Evolutionary conservation across 306 rosid genomes (phyloP).

Genomic region (Lathyrus tuberosus): DNA sequence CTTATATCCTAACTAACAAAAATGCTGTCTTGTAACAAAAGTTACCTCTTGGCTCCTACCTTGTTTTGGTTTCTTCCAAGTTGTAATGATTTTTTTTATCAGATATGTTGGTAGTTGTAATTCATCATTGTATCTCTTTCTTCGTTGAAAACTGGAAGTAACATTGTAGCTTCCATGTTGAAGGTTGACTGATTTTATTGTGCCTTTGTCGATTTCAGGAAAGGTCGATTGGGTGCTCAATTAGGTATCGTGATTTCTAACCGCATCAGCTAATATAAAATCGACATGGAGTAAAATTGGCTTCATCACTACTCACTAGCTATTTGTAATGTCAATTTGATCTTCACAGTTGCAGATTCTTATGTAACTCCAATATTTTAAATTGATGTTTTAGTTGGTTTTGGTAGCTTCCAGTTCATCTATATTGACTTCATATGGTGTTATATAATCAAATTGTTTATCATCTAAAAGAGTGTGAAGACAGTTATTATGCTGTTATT

Average conservation of each 20-base stretch:
- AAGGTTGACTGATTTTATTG: constrained; percentile 17
- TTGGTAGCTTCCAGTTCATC: constrained; percentile 23
- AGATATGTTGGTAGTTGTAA: neutral
- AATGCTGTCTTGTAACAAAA: neutral
- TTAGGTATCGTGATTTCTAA: constrained; percentile 19
- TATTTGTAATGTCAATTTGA: constrained; percentile 4
- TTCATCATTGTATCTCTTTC: neutral
- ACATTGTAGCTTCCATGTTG: neutral
- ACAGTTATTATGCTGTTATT: neutral
- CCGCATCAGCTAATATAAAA: neutral
- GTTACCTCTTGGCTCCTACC: neutral
- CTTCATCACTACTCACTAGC: constrained; percentile 4
- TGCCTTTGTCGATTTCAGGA: constrained; percentile 38
- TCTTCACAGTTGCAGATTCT: constrained; percentile 21
- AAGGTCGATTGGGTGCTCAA: neutral
- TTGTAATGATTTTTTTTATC: neutral
- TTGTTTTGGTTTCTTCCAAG: neutral
- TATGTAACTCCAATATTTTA: neutral
- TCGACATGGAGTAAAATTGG: neutral
- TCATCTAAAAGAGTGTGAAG: too few species aligned
- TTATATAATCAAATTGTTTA: too few species aligned
- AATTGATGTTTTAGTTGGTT: neutral
- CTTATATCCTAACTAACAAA: constrained; percentile 1
- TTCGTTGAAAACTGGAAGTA: neutral
- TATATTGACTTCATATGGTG: constrained; percentile 1